Conservation (phyloP, 495 filamentous ascomycete species). For the Penicillium angulare region DNA sequence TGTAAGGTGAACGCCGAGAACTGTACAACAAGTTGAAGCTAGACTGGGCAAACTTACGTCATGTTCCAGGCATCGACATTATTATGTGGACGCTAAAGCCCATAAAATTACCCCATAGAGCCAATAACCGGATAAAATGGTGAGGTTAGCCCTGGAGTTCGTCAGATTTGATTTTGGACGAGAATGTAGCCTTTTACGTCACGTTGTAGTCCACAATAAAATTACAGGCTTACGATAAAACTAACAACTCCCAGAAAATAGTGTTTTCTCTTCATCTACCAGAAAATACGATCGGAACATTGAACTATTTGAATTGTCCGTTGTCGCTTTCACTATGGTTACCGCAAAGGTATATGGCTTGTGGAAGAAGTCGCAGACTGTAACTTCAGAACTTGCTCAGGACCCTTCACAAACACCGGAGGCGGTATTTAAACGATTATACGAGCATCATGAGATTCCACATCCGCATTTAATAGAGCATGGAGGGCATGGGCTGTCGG, state of each 20-base stretch:
- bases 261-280: neutral
- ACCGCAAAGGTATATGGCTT: slow-evolving; percentile 2
- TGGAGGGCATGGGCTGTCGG: slow-evolving; percentile 1
- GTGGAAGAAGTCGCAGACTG: slow-evolving; percentile 1
- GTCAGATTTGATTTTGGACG: neutral
- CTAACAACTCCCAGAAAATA: neutral
- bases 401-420: neutral
- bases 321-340: neutral
- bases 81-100: neutral
- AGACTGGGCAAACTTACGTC: neutral
- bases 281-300: no score
- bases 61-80: neutral
- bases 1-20: neutral
- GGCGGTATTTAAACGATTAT: neutral
- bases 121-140: neutral
- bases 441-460: neutral
- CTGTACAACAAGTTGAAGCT: neutral
- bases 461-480: neutral
- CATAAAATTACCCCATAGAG: neutral
- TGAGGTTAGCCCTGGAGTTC: neutral
- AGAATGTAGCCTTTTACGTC: neutral
- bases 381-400: slow-evolving; percentile 1
- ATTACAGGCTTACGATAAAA: neutral
- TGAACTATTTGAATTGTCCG: neutral
- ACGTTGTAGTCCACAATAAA: neutral